A percentile compares a stretch with the other conserved stretches of the same genome.
phyloP scores from a whole-genome alignment of 163 green algal genomes.

The Scenedesmus sp. region DNA sequence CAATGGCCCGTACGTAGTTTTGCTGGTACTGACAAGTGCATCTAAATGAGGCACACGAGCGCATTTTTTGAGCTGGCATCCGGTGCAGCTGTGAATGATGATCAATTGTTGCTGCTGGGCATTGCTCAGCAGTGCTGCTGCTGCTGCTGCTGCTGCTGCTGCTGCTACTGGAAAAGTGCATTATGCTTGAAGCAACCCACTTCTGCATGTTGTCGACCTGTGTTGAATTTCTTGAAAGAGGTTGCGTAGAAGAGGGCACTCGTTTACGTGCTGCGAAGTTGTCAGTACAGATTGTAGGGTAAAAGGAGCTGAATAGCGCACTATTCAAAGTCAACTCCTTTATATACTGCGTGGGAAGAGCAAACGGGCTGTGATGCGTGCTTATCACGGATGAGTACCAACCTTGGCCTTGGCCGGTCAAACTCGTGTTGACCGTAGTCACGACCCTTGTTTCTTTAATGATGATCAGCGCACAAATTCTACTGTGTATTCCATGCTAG shows the following conservation, averaged over 20 bases:
- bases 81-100: too few species aligned
- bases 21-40: background rate
- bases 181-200: background rate
- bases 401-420: slow-evolving; percentile 10
- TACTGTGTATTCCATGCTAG: too few species aligned
- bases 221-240: too few species aligned
- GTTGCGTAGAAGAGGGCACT: too few species aligned
- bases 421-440: background rate
- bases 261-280: too few species aligned
- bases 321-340: background rate
- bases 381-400: slow-evolving; percentile 4
- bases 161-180: too few species aligned
- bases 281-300: too few species aligned
- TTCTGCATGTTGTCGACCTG: background rate
- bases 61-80: background rate
- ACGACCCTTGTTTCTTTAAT: background rate
- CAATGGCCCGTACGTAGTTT: background rate
- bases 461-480: too few species aligned
- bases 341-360: background rate
- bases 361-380: slow-evolving; percentile 6
- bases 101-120: background rate
- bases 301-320: too few species aligned
- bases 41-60: background rate
- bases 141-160: background rate
- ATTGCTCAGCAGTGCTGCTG: background rate